Evolutionary conservation across 345 rosid species (phyloP).

Genomic region (Durio zibethinus): DNA sequence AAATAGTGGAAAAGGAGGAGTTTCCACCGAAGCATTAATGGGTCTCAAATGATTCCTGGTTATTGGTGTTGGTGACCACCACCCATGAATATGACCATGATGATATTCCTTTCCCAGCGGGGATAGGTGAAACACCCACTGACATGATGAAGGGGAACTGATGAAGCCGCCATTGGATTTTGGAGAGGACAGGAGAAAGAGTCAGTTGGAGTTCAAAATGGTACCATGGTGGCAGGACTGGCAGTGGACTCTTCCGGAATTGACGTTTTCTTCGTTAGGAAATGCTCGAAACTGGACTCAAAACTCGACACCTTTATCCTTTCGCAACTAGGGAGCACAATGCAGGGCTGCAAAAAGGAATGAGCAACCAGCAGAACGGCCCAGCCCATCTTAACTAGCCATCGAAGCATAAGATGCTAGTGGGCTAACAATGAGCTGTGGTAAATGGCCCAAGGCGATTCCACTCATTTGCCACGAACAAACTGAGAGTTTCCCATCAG

Average conservation of each 20-base stretch:
- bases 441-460: no score
- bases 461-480: neutral
- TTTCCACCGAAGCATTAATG: constrained; percentile 51
- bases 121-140: constrained; percentile 1
- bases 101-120: neutral
- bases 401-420: no score
- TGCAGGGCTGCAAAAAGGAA: neutral
- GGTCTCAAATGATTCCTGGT: constrained; percentile 38
- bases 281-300: neutral
- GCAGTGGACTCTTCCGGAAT: neutral
- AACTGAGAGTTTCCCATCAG: neutral
- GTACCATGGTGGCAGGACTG: neutral
- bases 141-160: neutral
- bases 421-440: no score
- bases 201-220: neutral
- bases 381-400: neutral
- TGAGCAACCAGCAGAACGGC: neutral
- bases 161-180: constrained; percentile 4
- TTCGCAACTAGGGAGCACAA: neutral
- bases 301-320: neutral
- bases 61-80: constrained; percentile 31
- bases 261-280: neutral
- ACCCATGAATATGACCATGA: constrained; percentile 22
- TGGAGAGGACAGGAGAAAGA: neutral
- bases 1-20: constrained; percentile 69